A percentile compares a stretch with the other conserved stretches of the same genome.
These are phyloP conservation scores for Solanum chacoense DNA, from an alignment of 305 asterid species.

Conservation along the genomic window DNA sequence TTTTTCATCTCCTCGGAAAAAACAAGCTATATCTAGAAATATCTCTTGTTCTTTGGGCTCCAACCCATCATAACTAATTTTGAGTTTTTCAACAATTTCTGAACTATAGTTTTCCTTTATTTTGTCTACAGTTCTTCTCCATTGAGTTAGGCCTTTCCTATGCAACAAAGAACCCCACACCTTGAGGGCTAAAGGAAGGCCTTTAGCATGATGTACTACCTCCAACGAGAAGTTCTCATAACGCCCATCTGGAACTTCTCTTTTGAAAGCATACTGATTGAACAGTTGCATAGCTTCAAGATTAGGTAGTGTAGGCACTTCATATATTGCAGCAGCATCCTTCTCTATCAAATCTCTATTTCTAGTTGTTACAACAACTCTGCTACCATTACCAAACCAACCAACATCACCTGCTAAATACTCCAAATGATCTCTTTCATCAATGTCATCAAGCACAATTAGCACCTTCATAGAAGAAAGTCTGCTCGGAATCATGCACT, in stretches of 20 bases:
- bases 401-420: neutral
- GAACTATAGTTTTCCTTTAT: neutral
- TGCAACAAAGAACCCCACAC: neutral
- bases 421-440: neutral
- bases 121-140: neutral
- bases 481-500: neutral
- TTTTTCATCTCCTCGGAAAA: neutral
- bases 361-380: neutral
- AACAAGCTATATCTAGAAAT: neutral
- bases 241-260: neutral
- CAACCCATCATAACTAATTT: neutral
- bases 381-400: neutral
- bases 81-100: neutral
- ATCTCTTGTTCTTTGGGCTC: neutral
- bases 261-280: neutral
- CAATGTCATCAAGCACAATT: neutral
- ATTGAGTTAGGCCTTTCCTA: neutral
- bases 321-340: neutral
- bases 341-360: neutral
- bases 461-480: neutral
- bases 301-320: neutral
- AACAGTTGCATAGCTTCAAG: neutral
- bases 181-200: neutral
- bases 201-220: neutral
- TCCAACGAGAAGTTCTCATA: neutral